Evolutionary conservation across 108 stramenopile species (phyloP), one percentile per base, ranked within the genome.

Genomic region (Nitzschia sp.): DNA sequence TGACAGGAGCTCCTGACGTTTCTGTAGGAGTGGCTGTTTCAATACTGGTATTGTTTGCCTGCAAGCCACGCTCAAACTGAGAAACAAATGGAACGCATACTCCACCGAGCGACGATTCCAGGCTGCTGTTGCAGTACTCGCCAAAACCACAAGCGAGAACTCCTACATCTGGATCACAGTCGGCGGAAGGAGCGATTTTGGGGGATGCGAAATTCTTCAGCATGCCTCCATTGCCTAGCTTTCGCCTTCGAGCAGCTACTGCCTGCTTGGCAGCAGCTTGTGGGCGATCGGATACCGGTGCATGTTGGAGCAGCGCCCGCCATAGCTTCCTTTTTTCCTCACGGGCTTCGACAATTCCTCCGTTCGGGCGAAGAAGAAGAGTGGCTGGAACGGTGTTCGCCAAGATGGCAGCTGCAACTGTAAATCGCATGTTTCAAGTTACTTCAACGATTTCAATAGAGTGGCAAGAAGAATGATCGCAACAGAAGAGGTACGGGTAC

Each of bases 161-260:
- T 16, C 66, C 66, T 1, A 55, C 35, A 66, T 66, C 66, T 15
- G 66, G 66, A 35, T 66, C 53, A 36, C 66, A 66, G 19, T 64
- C 48, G n/a, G 27, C 28, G 9, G 13, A 21, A 53, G 26, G 15
- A 30, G n/a, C 59, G 55, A 16, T 29, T 21, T 32, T 29, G 17
- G 3, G 2, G 59, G 59, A 34, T 3, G 4, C 21, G 4, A 50
- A 21, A 22, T 50, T 50, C 21, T 50, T 50, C 13, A 50, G 19
- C 9, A 50, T 8, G 8, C 48, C 48, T 50, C 36, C 36, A 28
- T 38, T 34, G 17, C 35, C 11, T 9, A 35, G 36, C 6, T 21
- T 16, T 38, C 33, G 36, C 33, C 59, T 3, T 22, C 21, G 13
- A 5, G 48, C 19, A 50, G 48, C 21, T 4, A 50, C 21, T 11